A percentile compares a stretch with the other conserved stretches of the same genome.
phyloP scores from a whole-genome alignment of 163 green algal species.

The Smithsoniella earleae region DNA sequence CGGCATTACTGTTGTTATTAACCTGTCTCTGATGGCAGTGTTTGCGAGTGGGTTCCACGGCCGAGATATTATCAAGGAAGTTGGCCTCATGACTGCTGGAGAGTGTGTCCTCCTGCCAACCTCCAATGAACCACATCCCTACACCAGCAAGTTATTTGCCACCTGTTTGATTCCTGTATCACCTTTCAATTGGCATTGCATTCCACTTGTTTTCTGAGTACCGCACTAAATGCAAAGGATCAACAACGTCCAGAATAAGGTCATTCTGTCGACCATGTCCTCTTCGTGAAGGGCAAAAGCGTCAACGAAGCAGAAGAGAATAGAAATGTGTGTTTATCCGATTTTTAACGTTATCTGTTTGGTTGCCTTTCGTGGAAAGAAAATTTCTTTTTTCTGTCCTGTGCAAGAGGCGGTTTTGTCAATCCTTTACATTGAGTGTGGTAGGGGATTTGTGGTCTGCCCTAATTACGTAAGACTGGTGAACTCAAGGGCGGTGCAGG shows the following conservation, averaged over 20 bases:
- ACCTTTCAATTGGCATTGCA: neutral
- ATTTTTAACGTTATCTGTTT: too few relatives aligned
- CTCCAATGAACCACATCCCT: neutral
- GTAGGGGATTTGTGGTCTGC: neutral
- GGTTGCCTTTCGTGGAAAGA: too few relatives aligned
- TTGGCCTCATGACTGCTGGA: conserved; percentile 76
- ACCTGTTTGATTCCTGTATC: neutral
- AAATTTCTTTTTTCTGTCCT: too few relatives aligned
- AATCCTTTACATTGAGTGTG: neutral
- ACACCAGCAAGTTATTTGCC: neutral
- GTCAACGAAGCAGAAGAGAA: neutral
- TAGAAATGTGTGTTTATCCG: neutral
- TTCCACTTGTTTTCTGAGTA: neutral
- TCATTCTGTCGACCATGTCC: neutral
- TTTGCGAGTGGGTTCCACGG: conserved; percentile 66
- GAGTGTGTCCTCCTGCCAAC: conserved; percentile 33
- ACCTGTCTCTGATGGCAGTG: conserved; percentile 68
- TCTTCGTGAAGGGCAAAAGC: neutral
- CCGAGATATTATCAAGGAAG: conserved; percentile 41
- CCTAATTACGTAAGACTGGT: neutral
- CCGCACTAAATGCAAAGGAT: too few relatives aligned
- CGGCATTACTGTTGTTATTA: conserved; percentile 75
- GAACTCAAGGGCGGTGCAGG: neutral
- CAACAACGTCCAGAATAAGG: neutral
- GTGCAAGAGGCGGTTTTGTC: neutral